A percentile compares a stretch with the other conserved stretches of the same genome.
These are phyloP conservation scores for Cotoneaster glaucophyllus DNA, from an alignment of 306 rosid species.

Conservation along the genomic window DNA sequence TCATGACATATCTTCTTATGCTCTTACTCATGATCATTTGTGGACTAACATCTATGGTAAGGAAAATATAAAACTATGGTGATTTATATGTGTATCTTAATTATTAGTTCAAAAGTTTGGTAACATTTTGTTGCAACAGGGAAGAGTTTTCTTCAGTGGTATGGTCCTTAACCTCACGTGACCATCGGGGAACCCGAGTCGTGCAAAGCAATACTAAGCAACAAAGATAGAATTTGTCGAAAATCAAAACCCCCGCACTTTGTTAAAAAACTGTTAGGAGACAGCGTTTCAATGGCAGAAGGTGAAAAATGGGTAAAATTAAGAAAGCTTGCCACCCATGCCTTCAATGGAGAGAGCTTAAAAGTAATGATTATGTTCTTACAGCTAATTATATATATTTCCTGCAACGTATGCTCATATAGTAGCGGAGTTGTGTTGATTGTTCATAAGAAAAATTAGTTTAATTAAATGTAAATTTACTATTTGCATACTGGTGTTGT, in stretches of 20 bases:
- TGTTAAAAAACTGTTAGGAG: constrained; percentile 19
- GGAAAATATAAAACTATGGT: not conserved
- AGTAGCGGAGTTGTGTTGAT: too few species aligned
- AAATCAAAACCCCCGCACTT: not conserved
- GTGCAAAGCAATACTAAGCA: constrained; percentile 22
- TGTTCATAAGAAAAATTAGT: not conserved
- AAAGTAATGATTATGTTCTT: not conserved
- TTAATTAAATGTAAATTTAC: too few species aligned
- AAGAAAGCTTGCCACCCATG: constrained; percentile 23
- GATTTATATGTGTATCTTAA: too few species aligned
- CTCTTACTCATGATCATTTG: constrained; percentile 13
- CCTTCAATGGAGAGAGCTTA: constrained; percentile 33
- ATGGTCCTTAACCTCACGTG: constrained; percentile 22
- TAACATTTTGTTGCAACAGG: constrained; percentile 2
- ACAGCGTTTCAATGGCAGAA: constrained; percentile 18
- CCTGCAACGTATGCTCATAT: too few species aligned
- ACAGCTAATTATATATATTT: too few species aligned
- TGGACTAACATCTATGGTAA: constrained; percentile 8
- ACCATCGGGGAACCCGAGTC: constrained; percentile 24
- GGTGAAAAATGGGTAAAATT: constrained; percentile 32
- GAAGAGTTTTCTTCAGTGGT: constrained; percentile 27
- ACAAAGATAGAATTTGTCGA: constrained; percentile 9
- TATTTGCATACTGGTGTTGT: not conserved
- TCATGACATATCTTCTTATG: constrained; percentile 10
- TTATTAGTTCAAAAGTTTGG: not conserved